Evolutionary conservation across 2,329 filamentous ascomycete species (phyloP).

Genomic region (Gaeumannomyces tritici): DNA sequence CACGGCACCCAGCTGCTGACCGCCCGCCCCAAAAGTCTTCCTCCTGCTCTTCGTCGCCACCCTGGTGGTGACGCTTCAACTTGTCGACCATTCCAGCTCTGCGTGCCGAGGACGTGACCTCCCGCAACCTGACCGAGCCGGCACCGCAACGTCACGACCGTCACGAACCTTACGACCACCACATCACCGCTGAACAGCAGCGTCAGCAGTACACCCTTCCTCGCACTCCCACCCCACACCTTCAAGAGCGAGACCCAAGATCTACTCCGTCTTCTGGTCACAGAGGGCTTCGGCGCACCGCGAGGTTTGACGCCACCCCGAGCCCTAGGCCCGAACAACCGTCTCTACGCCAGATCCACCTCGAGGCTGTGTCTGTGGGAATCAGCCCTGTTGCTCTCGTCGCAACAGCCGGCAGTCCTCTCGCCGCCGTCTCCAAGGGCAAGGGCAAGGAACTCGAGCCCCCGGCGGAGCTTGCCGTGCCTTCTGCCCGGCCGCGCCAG

Average conservation of each 20-base stretch:
- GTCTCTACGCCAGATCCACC: slow-evolving; percentile 26
- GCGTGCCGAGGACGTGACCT: slow-evolving; percentile 22
- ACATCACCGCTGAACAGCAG: slow-evolving; percentile 20
- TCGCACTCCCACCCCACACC: slow-evolving; percentile 22
- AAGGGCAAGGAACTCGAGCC: slow-evolving; percentile 4
- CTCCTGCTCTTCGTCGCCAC: slow-evolving; percentile 13
- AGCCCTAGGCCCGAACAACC: slow-evolving; percentile 24
- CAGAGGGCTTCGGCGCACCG: slow-evolving; percentile 39
- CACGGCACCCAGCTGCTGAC: neutral
- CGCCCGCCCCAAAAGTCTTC: neutral
- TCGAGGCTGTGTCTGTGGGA: slow-evolving; percentile 37
- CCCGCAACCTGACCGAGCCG: slow-evolving; percentile 37
- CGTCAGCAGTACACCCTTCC: slow-evolving; percentile 28
- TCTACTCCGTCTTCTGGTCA: slow-evolving; percentile 35
- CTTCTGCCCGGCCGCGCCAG: slow-evolving; percentile 10
- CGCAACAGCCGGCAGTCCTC: slow-evolving; percentile 19
- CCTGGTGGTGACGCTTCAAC: slow-evolving; percentile 24
- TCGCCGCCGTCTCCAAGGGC: neutral
- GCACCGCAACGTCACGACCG: slow-evolving; percentile 37
- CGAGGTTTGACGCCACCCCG: slow-evolving; percentile 35
- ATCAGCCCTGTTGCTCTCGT: slow-evolving; percentile 32
- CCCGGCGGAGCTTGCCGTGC: slow-evolving; percentile 5
- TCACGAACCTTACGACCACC: slow-evolving; percentile 44
- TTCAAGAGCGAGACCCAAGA: slow-evolving; percentile 20
- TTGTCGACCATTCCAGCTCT: slow-evolving; percentile 34